These are phyloP conservation scores for Mycena belliarum DNA, from an alignment of 768 basidiomycete species.

Conservation along the genomic window DNA sequence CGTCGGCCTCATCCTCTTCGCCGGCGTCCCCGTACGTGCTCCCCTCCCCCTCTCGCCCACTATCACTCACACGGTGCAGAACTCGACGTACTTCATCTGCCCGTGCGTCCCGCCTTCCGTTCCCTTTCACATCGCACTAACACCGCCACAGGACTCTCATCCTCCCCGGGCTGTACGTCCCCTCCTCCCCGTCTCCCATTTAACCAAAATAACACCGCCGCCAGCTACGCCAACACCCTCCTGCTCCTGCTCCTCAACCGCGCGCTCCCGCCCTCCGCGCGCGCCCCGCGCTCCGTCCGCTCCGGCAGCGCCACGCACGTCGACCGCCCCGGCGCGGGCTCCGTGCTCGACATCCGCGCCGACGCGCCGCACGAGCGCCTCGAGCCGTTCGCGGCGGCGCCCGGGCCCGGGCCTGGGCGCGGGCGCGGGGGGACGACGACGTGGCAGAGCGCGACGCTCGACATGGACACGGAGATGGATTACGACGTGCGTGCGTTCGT, in stretches of 20 bases:
- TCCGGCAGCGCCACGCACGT: background rate
- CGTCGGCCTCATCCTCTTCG: constrained; percentile 16
- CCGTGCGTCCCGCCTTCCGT: constrained; percentile 2
- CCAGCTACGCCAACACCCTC: constrained; percentile 26
- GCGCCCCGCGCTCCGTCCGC: background rate
- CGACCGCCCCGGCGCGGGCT: background rate
- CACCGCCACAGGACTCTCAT: constrained; percentile 16
- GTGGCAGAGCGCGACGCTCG: background rate
- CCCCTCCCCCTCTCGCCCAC: background rate
- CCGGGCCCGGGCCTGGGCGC: background rate
- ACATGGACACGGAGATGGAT: constrained; percentile 1
- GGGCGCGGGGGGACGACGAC: background rate
- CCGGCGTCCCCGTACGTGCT: constrained; percentile 3
- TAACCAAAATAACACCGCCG: background rate
- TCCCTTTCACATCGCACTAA: background rate
- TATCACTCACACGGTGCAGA: background rate
- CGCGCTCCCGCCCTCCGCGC: constrained; percentile 4
- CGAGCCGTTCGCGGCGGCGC: background rate
- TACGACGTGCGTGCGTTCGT: too few species aligned
- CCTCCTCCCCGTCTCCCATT: background rate
- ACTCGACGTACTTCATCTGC: constrained; percentile 14
- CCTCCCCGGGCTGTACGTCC: constrained; percentile 22
- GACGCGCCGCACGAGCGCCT: constrained; percentile 4
- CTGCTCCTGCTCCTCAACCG: constrained; percentile 29
- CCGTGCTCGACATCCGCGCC: background rate